Conservation (phyloP, 116 monocot species). For the Iris pallida region DNA sequence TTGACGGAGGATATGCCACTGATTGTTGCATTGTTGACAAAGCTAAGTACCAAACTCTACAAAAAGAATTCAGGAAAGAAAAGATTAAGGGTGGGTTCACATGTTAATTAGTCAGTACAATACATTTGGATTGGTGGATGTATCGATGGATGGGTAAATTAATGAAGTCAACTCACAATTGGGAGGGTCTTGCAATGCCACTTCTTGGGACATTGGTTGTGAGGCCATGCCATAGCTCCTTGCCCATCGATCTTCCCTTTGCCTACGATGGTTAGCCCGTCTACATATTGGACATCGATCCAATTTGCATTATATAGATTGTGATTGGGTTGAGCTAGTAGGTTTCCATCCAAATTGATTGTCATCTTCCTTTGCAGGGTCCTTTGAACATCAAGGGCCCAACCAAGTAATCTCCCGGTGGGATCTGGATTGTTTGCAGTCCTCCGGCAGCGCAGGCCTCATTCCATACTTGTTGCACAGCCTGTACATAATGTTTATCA, state of each 20-base stretch:
- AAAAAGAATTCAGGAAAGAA: neutral
- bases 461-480: too few species aligned
- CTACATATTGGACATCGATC: constrained; percentile 39
- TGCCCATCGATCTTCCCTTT: constrained; percentile 49
- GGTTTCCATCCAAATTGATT: constrained; percentile 34
- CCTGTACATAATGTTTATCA: too few species aligned
- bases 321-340: constrained; percentile 54
- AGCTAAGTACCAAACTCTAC: constrained; percentile 47
- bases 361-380: constrained; percentile 2
- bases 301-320: constrained; percentile 32
- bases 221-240: constrained; percentile 42
- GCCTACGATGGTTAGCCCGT: constrained; percentile 26
- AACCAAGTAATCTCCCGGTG: constrained; percentile 3
- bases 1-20: constrained; percentile 48
- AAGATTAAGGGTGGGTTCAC: neutral
- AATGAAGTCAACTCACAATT: constrained; percentile 40
- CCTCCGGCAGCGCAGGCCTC: too few species aligned
- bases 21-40: constrained; percentile 21
- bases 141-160: too few species aligned
- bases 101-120: too few species aligned
- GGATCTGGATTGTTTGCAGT: too few species aligned
- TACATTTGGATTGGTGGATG: too few species aligned
- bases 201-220: constrained; percentile 35
- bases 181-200: constrained; percentile 51
- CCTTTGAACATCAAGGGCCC: constrained; percentile 7